Evolutionary conservation across 108 stramenopile species (phyloP).

Genomic region (Nitzschia inconspicua): DNA sequence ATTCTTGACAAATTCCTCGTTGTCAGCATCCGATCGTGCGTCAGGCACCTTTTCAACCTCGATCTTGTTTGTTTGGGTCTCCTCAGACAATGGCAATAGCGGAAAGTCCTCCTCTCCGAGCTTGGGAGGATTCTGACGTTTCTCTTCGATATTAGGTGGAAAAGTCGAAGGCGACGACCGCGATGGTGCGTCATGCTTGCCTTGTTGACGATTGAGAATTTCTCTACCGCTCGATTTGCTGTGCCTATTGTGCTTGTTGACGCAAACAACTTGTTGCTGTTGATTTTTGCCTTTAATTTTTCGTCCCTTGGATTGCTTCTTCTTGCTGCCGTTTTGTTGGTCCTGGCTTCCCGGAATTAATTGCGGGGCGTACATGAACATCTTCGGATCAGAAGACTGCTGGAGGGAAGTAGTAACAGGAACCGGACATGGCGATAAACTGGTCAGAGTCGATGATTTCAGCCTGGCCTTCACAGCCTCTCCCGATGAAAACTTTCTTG

Average conservation of each 20-base stretch:
- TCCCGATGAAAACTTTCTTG: conserved; percentile 33
- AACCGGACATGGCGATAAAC: neutral
- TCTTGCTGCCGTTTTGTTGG: conserved; percentile 10
- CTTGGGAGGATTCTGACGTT: neutral
- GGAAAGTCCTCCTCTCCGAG: conserved; percentile 12
- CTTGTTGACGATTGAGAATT: neutral
- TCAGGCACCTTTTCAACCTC: conserved; percentile 19
- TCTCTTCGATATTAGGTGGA: too few relatives aligned
- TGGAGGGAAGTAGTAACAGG: neutral
- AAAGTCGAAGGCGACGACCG: too few relatives aligned
- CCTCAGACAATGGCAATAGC: neutral
- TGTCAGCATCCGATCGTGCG: conserved; percentile 5
- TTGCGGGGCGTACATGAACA: conserved; percentile 7
- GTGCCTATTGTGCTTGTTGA: neutral
- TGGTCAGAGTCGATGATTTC: conserved; percentile 26
- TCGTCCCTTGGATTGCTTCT: conserved; percentile 2
- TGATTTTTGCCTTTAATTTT: neutral
- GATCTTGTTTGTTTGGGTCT: neutral
- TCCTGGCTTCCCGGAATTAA: conserved; percentile 1
- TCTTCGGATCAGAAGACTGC: conserved; percentile 2
- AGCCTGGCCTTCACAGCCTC: conserved; percentile 52
- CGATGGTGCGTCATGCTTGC: too few relatives aligned
- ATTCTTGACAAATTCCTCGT: neutral
- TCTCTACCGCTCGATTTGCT: neutral
- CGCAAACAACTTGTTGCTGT: neutral